Conservation (phyloP, 106 monocot genomes). For the Phalaenopsis aphrodite region DNA sequence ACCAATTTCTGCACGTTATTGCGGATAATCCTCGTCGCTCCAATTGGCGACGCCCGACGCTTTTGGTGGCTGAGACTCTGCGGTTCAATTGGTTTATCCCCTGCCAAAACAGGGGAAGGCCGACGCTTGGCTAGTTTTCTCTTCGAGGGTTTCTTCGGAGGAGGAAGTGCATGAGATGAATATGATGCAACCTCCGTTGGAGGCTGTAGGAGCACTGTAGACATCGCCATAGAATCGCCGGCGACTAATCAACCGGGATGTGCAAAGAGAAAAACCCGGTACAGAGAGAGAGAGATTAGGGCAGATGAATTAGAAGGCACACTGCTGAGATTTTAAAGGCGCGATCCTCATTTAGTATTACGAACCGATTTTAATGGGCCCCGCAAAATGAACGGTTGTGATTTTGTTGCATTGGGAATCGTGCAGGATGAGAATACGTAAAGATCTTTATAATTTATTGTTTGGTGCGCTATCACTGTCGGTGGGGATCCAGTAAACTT, state of each 20-base stretch:
- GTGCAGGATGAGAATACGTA: too few relatives aligned
- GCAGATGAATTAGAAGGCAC: too few relatives aligned
- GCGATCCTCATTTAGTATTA: not conserved
- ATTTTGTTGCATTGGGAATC: too few relatives aligned
- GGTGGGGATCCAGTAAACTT: too few relatives aligned
- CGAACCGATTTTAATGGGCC: not conserved
- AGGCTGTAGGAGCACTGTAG: not conserved
- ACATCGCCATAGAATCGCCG: not conserved
- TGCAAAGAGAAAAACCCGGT: not conserved
- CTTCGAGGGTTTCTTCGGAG: not conserved
- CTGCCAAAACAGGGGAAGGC: not conserved
- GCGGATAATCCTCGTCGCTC: not conserved
- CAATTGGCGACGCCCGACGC: not conserved
- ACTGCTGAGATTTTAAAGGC: not conserved
- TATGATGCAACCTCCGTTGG: not conserved
- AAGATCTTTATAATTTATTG: too few relatives aligned
- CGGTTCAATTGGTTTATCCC: not conserved
- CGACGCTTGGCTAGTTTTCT: not conserved
- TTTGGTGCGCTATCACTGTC: too few relatives aligned
- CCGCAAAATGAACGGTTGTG: too few relatives aligned
- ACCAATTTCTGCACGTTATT: not conserved
- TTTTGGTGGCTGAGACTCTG: not conserved
- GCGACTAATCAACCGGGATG: not conserved
- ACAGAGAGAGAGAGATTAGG: not conserved
- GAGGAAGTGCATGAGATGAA: not conserved